These are phyloP conservation scores for Lentinula boryana DNA, from an alignment of 768 basidiomycete genomes.

Conservation along the genomic window DNA sequence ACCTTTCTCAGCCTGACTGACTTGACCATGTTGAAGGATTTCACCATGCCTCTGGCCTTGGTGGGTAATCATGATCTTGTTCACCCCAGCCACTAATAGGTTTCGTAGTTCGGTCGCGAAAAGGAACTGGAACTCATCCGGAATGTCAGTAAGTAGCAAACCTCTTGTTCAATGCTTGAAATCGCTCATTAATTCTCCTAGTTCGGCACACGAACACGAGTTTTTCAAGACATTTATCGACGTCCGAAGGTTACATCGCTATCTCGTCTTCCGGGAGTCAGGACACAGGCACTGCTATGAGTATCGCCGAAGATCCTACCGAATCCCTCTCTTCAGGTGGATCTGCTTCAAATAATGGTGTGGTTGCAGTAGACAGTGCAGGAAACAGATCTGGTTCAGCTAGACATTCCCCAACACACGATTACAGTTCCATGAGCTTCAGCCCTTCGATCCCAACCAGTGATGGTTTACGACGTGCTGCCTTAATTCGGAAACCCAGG, in stretches of 20 bases:
- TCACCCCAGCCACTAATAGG: neutral
- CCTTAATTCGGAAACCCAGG: slow-evolving; percentile 36
- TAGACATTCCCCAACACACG: slow-evolving; percentile 16
- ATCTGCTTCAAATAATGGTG: slow-evolving; percentile 19
- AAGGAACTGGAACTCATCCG: slow-evolving; percentile 64
- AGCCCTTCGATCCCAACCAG: slow-evolving; percentile 30
- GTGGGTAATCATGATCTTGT: slow-evolving; percentile 26
- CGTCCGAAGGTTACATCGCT: slow-evolving; percentile 33
- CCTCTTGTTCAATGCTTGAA: slow-evolving; percentile 6
- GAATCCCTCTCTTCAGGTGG: slow-evolving; percentile 42
- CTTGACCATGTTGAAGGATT: slow-evolving; percentile 37
- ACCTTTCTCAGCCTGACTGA: neutral
- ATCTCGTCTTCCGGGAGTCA: slow-evolving; percentile 29
- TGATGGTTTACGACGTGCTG: slow-evolving; percentile 38
- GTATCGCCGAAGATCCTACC: slow-evolving; percentile 30
- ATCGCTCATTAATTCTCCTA: slow-evolving; percentile 19
- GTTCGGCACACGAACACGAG: slow-evolving; percentile 49
- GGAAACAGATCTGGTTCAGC: neutral
- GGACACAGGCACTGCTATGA: slow-evolving; percentile 18
- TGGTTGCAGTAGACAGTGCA: neutral
- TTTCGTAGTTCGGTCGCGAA: slow-evolving; percentile 57
- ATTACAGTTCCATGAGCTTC: slow-evolving; percentile 19
- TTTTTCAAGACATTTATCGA: slow-evolving; percentile 49
- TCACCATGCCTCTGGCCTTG: slow-evolving; percentile 62
- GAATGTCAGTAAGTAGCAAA: slow-evolving; percentile 48